Base-by-base conservation (phyloP, 768 basidiomycete species). In the Rhizopogon vinicolor region DNA sequence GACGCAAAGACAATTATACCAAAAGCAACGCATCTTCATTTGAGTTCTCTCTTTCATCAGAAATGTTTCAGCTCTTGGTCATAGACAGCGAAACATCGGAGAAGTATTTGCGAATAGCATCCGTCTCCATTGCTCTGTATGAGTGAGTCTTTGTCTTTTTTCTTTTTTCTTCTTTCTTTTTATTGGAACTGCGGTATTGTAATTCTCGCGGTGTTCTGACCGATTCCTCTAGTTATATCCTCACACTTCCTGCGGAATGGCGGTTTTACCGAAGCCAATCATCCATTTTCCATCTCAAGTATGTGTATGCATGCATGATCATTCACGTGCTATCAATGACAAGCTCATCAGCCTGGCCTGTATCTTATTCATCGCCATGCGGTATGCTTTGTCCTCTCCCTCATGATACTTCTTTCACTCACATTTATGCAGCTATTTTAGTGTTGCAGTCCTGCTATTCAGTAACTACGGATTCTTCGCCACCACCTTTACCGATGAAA, bases 381-480 rank as follows among this genome's bases (percentile, higher is more conserved):
- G 68, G 69, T 63, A 8, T 5, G 65, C 49, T n/a, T 29, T 8
- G 13, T 7, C 12, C 14, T 13, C 19, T 2, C 19, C 8, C 3
- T 18, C 18, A 10, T 35, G 29, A 12, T 6, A 5, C 1, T 1
- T 10, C 9, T 25, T 7, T 50, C 4, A 1, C 48, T 13, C 4
- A 9, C 7, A 44, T 31, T 19, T 2, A 14, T 18, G 16, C 50
- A 72, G 68, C 35, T 69, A 69, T 66, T 41, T 65, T 41, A 84
- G 81, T 63, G 71, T 84, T 29, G 13, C 72, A 4, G 73, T 75
- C 43, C 72, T 86, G 57, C 68, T 73, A 8, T 52, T 83, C 49
- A 82, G 78, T 58, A 85, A 78, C 63, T 75, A 80, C 55, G 84
- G 83, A 12, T 85, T 82, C 63, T 87, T 87, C 63, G 74, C 75